Base-by-base conservation (phyloP, 2,329 filamentous ascomycete species). In the Cercospora zeina region DNA sequence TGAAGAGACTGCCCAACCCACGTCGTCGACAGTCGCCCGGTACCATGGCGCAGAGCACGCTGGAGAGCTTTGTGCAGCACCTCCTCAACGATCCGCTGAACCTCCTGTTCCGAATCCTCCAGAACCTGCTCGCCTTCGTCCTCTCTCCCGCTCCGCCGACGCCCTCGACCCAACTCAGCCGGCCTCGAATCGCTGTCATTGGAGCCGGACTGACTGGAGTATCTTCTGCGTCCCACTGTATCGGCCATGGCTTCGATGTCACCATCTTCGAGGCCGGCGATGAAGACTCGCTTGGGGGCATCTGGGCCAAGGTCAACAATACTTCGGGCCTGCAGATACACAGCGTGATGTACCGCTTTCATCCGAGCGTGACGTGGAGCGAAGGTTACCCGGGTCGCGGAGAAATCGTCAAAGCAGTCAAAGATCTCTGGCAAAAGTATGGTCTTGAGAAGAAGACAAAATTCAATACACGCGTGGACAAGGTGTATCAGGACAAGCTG, bases 261-360 rank as follows among this genome's bases (percentile, higher is more conserved):
- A 82, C 84, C 19, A 84, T 96, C 39, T 96, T 96, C 67, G 91
- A 96, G 73, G 84, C 85, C 7, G 88, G 89, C 1, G 76, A 81
- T 3, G 80, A 86, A 65, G 82, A 89, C 14, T 81, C 85, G 24
- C 74, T 96, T 0, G 71, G 71, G 11, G 71, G 71, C n/a, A 72
- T 73, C 31, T 72, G 71, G 71, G 70, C 69, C 14, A 62, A 63
- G 30, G 62, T 95, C 36, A 93, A 95, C 77, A 89, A 89, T 56
- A 93, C 89, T 0, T 93, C 89, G 0, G 86, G 89, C 14, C 82
- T 96, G 0, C 90, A 95, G 71, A 93, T 96, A 21, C 90, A 96
- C 74, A 90, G 87, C 19, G 75, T 93, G 62, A 95, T 95, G 90
- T 96, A 93, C 75, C 85, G 91, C 21, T 96, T 96, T 73, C 89